Evolutionary conservation across 106 monocot species (phyloP).

Genomic region (Phalaenopsis equestris): DNA sequence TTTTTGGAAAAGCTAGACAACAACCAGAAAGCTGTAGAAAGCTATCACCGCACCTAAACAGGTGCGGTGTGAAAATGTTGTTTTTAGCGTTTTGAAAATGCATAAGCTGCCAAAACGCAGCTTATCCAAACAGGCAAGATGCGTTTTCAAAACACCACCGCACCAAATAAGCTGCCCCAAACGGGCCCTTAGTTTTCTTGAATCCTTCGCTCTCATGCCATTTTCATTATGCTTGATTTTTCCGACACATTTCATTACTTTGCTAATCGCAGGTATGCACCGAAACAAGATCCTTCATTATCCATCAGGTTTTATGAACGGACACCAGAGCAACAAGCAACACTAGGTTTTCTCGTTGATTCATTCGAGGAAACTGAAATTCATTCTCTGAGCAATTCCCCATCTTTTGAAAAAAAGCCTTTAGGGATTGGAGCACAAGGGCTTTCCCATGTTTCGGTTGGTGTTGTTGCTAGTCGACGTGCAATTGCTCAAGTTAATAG

Average conservation of each 20-base stretch:
- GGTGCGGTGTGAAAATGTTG: too few relatives aligned
- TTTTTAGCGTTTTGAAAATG: too few relatives aligned
- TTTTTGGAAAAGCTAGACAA: too few relatives aligned
- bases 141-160: too few relatives aligned
- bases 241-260: neutral
- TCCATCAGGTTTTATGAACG: constrained; percentile 72
- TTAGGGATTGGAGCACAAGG: constrained; percentile 10
- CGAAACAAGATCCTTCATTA: constrained; percentile 62
- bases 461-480: constrained; percentile 70
- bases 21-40: too few relatives aligned
- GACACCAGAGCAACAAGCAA: constrained; percentile 68
- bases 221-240: neutral
- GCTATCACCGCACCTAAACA: too few relatives aligned
- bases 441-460: constrained; percentile 69
- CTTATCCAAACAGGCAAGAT: too few relatives aligned
- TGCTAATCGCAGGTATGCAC: constrained; percentile 46
- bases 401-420: constrained; percentile 12
- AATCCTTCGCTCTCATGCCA: neutral
- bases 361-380: constrained; percentile 23
- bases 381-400: constrained; percentile 6
- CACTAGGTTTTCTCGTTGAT: constrained; percentile 75
- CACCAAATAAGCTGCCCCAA: too few relatives aligned
- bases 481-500: constrained; percentile 74
- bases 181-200: neutral
- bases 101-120: too few relatives aligned